Evolutionary conservation across 768 basidiomycete genomes (phyloP), one percentile per base, ranked within the genome.

Genomic region (Suillus lakei): DNA sequence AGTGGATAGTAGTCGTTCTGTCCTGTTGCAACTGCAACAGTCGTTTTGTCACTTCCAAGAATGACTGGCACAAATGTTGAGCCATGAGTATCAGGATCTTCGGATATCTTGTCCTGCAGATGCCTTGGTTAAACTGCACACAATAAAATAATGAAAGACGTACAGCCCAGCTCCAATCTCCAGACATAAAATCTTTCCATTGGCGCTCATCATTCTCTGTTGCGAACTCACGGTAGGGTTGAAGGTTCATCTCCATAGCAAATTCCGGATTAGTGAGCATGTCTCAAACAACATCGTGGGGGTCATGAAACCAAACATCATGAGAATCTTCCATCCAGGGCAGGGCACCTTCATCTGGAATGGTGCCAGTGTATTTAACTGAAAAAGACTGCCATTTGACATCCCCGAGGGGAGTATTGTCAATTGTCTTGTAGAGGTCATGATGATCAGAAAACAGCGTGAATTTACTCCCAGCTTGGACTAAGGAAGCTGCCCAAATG

Each of bases 161-260:
- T 70, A 82, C 81, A n/a, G n/a, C n/a, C n/a, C n/a, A n/a, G n/a
- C n/a, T n/a, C 76, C 74, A 77, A n/a, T 74, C 64, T 4, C 71
- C 74, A 8, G 74, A 75, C 67, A 78, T 71, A 36, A 65, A 70
- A 46, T 70, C 70, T 43, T 41, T 41, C 30, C 44, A 72, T 28
- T 63, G 66, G 2, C 65, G 66, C 8, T 63, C 38, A 1, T 64
- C 46, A 4, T 60, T 64, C 9, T 68, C 39, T 5, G 38, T 50
- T 4, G 62, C 62, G 43, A 66, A 71, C 58, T 73, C 68, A 13
- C 36, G 41, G 43, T 63, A 70, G 9, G 71, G 72, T 4, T 46
- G 21, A 10, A 61, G 63, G 60, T 78, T 69, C 16, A 73, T 69
- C 30, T 70, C 67, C 16, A 61, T 44, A 3, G 50, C 61, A 38